phyloP scores from a whole-genome alignment of 129 eudicot genomes.

The Flaveria brownii region DNA sequence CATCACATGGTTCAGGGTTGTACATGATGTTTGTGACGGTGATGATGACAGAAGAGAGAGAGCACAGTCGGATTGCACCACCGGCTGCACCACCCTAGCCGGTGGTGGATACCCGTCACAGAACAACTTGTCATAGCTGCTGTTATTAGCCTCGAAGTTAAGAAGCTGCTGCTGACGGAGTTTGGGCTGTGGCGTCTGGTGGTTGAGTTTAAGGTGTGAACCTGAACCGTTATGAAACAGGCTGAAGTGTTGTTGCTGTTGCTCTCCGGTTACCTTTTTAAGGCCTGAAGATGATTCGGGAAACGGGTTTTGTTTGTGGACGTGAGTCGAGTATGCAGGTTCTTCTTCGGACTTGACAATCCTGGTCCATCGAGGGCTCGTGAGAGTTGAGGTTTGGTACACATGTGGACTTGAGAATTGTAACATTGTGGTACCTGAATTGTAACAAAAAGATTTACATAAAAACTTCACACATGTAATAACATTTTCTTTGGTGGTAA shows the following conservation, averaged over 20 bases:
- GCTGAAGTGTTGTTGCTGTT: conserved; percentile 35
- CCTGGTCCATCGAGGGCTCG: conserved; percentile 45
- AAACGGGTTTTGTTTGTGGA: conserved; percentile 36
- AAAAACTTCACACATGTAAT: neutral
- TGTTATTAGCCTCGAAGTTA: conserved; percentile 27
- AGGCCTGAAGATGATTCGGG: conserved; percentile 41
- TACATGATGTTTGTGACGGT: conserved; percentile 45
- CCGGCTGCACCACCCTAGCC: conserved; percentile 28
- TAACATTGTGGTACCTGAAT: conserved; percentile 51
- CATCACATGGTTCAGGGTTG: conserved; percentile 40
- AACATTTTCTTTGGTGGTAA: neutral
- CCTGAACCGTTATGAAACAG: conserved; percentile 35
- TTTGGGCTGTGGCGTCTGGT: conserved; percentile 35
- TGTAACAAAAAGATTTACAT: neutral
- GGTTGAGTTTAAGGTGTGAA: conserved; percentile 45
- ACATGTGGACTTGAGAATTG: conserved; percentile 49
- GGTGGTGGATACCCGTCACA: conserved; percentile 43
- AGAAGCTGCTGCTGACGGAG: conserved; percentile 39
- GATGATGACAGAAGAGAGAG: conserved; percentile 81
- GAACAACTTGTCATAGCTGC: conserved; percentile 37
- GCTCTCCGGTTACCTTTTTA: conserved; percentile 36
- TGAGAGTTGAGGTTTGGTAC: conserved; percentile 41
- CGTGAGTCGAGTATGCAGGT: conserved; percentile 23
- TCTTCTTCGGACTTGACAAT: conserved; percentile 44
- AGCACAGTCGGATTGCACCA: conserved; percentile 51